Evolutionary conservation across 139 green algal genomes (phyloP), one percentile per base, ranked within the genome.

Genomic region (Chlorella sp.): DNA sequence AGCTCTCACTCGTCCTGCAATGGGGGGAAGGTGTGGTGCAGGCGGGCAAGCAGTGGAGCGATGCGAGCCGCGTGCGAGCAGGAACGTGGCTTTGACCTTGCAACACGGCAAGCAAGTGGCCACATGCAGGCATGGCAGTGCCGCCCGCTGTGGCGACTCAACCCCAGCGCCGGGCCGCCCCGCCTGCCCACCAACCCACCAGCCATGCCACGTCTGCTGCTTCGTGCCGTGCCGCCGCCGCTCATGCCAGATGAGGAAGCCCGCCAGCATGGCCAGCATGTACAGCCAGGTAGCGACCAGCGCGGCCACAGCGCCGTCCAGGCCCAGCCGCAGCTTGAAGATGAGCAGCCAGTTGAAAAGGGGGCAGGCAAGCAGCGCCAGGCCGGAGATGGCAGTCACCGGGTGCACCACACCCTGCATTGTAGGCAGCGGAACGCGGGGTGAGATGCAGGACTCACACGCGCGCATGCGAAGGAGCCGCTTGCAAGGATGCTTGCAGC

Each of bases 291-390:
- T 89, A 20, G 78, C 48, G 26, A 92, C 69, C 64, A 91, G 89
- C 0, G 93, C 93, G 54, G 85, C 34, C 22, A 92, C 93, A 17
- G 93, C 93, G n/a, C 93, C 93, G 44, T 94, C 89, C 34, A 96
- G 74, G 20, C 93, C 93, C 84, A 85, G 48, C 3, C 62, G 32
- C 34, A 82, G 32, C 5, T 81, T 64, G 40, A 86, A 77, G 20
- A 94, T 81, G 13, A 94, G 68, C n/a, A 89, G 38, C 54, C 65
- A 90, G 84, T 93, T 92, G 78, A 83, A 85, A 8, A 85, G 64
- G 0, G 81, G 70, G 8, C 80, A 43, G 3, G 88, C 16, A 22
- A 44, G 30, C 9, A 87, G 38, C 3, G 75, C 78, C 13, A 86
- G 68, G 28, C 87, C 69, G 19, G 85, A 51, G 17, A 82, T 79